These are phyloP conservation scores for Populus simonii DNA, from an alignment of 345 rosid species.

Conservation along the genomic window DNA sequence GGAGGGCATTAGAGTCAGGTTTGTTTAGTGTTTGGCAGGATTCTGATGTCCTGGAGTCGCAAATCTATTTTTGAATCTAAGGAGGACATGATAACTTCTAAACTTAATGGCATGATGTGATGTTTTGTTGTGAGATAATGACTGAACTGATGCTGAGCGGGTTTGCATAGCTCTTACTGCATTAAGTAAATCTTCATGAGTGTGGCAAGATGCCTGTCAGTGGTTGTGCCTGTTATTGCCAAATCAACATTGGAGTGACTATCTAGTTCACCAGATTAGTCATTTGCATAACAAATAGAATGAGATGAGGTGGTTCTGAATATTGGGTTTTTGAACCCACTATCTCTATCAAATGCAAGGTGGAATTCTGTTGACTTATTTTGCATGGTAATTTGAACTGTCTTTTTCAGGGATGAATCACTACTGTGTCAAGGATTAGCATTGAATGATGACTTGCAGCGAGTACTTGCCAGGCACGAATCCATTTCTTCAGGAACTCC, in stretches of 20 bases:
- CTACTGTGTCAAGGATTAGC: constrained; percentile 87
- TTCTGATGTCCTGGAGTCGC: neutral
- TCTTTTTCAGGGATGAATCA: constrained; percentile 79
- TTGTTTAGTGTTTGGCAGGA: neutral
- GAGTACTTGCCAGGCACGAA: constrained; percentile 83
- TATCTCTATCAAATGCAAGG: neutral
- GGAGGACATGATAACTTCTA: neutral
- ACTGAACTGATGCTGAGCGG: neutral
- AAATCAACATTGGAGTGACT: neutral
- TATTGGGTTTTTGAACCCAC: neutral
- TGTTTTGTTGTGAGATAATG: neutral
- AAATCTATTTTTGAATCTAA: neutral
- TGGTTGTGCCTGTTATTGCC: neutral
- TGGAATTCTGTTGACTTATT: neutral
- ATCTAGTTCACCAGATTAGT: neutral
- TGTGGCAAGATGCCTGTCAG: neutral
- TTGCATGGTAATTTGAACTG: neutral
- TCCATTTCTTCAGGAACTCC: constrained; percentile 69
- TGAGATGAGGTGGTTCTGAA: neutral
- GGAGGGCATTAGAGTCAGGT: neutral
- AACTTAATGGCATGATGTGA: neutral
- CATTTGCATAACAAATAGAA: neutral
- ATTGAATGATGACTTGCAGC: constrained; percentile 95
- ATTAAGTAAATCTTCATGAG: neutral
- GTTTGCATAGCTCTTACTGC: neutral